Evolutionary conservation across 176 grass and related monocot genomes (phyloP).

Genomic region (Thinopyrum elongatum): DNA sequence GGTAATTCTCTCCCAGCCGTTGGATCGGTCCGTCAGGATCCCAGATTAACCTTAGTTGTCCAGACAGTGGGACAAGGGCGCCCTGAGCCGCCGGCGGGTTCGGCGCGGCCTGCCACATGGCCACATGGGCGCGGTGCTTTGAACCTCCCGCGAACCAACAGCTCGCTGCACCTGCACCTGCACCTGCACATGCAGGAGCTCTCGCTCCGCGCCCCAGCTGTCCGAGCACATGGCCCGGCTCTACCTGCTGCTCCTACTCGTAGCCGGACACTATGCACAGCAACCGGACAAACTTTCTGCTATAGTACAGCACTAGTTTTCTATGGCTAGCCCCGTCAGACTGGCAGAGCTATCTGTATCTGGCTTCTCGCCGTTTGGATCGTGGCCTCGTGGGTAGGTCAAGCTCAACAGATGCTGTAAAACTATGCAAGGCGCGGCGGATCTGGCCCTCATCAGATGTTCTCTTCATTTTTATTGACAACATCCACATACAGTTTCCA

Average conservation of each 20-base stretch:
- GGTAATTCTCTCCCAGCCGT: neutral
- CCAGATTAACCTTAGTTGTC: neutral
- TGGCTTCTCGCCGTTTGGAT: slow-evolving; percentile 1
- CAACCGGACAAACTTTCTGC: neutral
- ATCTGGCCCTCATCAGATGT: neutral
- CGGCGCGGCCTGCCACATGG: slow-evolving; percentile 24
- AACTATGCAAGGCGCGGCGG: neutral
- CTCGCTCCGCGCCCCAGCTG: neutral
- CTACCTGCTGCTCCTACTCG: neutral
- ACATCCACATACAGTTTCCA: neutral
- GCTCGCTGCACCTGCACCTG: neutral
- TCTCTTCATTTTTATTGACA: too few relatives aligned
- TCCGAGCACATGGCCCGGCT: neutral
- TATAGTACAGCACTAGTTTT: neutral
- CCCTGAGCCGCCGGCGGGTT: neutral
- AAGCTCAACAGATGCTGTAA: slow-evolving; percentile 7
- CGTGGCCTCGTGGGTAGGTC: neutral
- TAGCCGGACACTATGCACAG: neutral
- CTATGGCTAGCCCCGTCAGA: neutral
- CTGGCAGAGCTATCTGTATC: neutral
- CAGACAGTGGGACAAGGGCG: neutral
- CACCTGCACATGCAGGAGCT: neutral
- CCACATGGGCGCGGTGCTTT: neutral
- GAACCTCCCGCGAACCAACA: neutral
- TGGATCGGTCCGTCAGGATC: neutral